These are phyloP conservation scores for Auricularia sp. DNA, from an alignment of 768 basidiomycete genomes.

Conservation along the genomic window DNA sequence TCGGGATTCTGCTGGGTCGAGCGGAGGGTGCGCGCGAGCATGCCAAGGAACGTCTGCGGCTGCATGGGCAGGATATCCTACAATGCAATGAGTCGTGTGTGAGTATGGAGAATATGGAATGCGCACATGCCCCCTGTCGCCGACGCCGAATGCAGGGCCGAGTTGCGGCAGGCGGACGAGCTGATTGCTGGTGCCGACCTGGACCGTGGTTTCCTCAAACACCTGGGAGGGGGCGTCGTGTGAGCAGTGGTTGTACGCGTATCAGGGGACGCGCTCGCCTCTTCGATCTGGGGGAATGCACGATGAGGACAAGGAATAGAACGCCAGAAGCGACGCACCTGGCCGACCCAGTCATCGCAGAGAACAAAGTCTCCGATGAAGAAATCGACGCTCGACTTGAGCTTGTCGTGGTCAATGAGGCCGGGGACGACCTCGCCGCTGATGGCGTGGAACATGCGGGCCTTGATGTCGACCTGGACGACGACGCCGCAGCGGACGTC, in stretches of 20 bases:
- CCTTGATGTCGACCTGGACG: constrained; percentile 47
- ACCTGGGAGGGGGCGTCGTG: constrained; percentile 35
- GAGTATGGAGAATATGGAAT: not conserved
- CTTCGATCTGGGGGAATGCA: constrained; percentile 45
- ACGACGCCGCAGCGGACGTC: constrained; percentile 72
- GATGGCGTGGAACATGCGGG: constrained; percentile 67
- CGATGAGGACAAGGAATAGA: not conserved
- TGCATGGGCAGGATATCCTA: constrained; percentile 58
- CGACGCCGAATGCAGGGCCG: constrained; percentile 63
- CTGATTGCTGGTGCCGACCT: constrained; percentile 44
- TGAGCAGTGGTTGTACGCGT: constrained; percentile 3
- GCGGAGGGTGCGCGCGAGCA: constrained; percentile 1
- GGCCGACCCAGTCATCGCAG: constrained; percentile 82
- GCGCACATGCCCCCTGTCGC: constrained; percentile 65
- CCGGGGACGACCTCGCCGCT: constrained; percentile 46
- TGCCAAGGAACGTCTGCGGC: constrained; percentile 4
- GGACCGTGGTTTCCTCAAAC: constrained; percentile 72
- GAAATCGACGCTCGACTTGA: constrained; percentile 48
- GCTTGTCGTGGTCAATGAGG: constrained; percentile 52
- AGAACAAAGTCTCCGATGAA: constrained; percentile 77
- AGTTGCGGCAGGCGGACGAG: constrained; percentile 71
- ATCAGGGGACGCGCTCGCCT: constrained; percentile 37
- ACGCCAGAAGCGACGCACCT: constrained; percentile 35
- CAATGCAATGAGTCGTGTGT: not conserved
- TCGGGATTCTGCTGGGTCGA: constrained; percentile 36